These are phyloP conservation scores for Pezicula neosporulosa DNA, from an alignment of 2,329 filamentous ascomycete species.

Conservation along the genomic window DNA sequence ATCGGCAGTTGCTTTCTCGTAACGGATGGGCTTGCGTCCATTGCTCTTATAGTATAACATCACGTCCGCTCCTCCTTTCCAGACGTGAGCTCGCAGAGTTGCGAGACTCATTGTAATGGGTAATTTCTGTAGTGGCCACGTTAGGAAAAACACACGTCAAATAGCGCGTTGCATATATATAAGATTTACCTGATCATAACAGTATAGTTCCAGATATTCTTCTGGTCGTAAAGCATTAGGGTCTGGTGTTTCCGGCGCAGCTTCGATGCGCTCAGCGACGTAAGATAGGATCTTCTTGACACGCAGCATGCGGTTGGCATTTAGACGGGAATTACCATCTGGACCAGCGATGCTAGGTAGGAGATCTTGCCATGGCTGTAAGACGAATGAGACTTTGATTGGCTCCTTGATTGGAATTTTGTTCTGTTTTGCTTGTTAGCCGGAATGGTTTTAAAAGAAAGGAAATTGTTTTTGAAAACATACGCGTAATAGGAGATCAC, in stretches of 20 bases:
- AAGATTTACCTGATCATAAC: slow-evolving; percentile 77
- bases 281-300: slow-evolving; percentile 94
- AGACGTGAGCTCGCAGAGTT: slow-evolving; percentile 85
- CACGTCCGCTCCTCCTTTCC: slow-evolving; percentile 94
- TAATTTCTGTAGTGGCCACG: slow-evolving; percentile 38
- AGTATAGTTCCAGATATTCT: slow-evolving; percentile 93
- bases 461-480: slow-evolving; percentile 13
- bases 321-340: slow-evolving; percentile 84
- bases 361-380: slow-evolving; percentile 74
- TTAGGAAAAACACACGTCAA: not conserved
- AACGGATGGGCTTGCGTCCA: slow-evolving; percentile 49
- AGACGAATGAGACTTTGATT: slow-evolving; percentile 90
- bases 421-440: slow-evolving; percentile 52
- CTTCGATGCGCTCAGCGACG: slow-evolving; percentile 86
- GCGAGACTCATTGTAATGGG: slow-evolving; percentile 87
- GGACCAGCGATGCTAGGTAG: slow-evolving; percentile 71
- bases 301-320: slow-evolving; percentile 94
- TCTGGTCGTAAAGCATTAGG: slow-evolving; percentile 69
- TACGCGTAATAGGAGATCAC: slow-evolving; percentile 75
- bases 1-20: slow-evolving; percentile 3
- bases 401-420: slow-evolving; percentile 83
- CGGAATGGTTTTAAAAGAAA: not conserved
- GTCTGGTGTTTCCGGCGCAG: slow-evolving; percentile 55
- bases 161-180: not conserved
- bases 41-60: slow-evolving; percentile 89